Base-by-base conservation (phyloP, 1,284 basidiomycete genomes). In the Puccinia novopanici region DNA sequence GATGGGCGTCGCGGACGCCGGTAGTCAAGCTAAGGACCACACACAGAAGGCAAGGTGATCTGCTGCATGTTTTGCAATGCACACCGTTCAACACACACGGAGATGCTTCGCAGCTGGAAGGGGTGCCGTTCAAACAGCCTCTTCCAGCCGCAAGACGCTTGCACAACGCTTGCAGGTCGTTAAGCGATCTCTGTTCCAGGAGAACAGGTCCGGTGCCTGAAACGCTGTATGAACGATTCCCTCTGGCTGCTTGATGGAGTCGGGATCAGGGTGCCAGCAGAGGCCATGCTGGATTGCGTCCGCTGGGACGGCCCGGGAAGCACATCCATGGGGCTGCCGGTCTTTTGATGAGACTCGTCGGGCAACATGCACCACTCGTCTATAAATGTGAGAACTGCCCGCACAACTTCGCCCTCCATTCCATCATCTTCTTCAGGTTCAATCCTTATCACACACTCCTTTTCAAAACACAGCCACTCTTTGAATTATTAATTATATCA, bases 401-500 rank as follows among this genome's bases (percentile, higher is more conserved):
- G 4, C 42, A 10, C 5, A 40, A 45, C n/a, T 48, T 15, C 12
- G 40, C 15, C 24, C 27, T 45, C n/a, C n/a, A n/a, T n/a, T n/a
- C n/a, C n/a, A n/a, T n/a, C n/a, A n/a, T n/a, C n/a, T n/a, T n/a
- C n/a, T n/a, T n/a, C n/a, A n/a, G n/a, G n/a, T n/a, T 45, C 45
- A 45, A 6, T 45, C 45, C 45, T 45, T 45, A 45, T 67, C 63
- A 67, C 27, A 40, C 42, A 40, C 22, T 27, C 61, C 37, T 48
- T 67, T 67, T 67, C 13, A 1, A 45, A 67, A 24, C 5, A 40
- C 63, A 67, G 63, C 42, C 63, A 48, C 40, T 67, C 63, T 42
- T 67, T 45, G 63, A 45, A 67, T 67, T 45, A 67, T 67, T 67
- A 12, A 9, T n/a, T n/a, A n/a, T n/a, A n/a, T n/a, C n/a, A n/a